Percentiles rank a stretch among this genome's conserved stretches.
These are phyloP conservation scores for Trichoderma sp. DNA, from an alignment of 2,329 filamentous ascomycete genomes.

Conservation along the genomic window DNA sequence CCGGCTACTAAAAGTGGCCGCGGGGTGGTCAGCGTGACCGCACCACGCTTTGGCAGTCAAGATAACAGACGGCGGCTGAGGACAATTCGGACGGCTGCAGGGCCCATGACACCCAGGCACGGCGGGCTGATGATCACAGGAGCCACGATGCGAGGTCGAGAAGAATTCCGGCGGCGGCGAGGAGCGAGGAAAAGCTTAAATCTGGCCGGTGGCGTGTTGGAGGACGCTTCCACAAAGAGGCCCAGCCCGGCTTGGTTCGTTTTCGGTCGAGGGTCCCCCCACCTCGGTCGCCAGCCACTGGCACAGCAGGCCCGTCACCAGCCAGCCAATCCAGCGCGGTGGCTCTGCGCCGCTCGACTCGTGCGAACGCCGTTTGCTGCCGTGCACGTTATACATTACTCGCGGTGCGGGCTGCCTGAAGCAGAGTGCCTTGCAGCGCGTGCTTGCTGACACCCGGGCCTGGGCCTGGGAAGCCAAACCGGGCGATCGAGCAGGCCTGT, in stretches of 20 bases:
- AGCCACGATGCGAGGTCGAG: slow-evolving; percentile 3
- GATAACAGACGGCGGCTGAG: slow-evolving; percentile 2
- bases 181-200: neutral
- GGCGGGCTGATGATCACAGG: slow-evolving; percentile 24
- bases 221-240: slow-evolving; percentile 11
- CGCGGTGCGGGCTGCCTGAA: slow-evolving; percentile 6
- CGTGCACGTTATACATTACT: slow-evolving; percentile 6
- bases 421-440: slow-evolving; percentile 22
- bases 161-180: neutral
- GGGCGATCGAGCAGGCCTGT: slow-evolving; percentile 5
- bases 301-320: neutral
- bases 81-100: slow-evolving; percentile 14
- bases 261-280: slow-evolving; percentile 1
- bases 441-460: neutral
- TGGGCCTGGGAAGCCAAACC: neutral
- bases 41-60: slow-evolving; percentile 22
- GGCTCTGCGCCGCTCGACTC: slow-evolving; percentile 3
- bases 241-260: slow-evolving; percentile 20
- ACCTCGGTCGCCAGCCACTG: slow-evolving; percentile 13
- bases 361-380: slow-evolving; percentile 16
- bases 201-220: slow-evolving; percentile 17
- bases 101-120: slow-evolving; percentile 25
- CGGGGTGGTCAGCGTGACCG: slow-evolving; percentile 31
- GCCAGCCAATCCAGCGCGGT: neutral
- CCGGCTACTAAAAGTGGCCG: slow-evolving; percentile 26